phyloP scores from a whole-genome alignment of 2,329 filamentous ascomycete genomes.

The Gliomastix tumulicola region DNA sequence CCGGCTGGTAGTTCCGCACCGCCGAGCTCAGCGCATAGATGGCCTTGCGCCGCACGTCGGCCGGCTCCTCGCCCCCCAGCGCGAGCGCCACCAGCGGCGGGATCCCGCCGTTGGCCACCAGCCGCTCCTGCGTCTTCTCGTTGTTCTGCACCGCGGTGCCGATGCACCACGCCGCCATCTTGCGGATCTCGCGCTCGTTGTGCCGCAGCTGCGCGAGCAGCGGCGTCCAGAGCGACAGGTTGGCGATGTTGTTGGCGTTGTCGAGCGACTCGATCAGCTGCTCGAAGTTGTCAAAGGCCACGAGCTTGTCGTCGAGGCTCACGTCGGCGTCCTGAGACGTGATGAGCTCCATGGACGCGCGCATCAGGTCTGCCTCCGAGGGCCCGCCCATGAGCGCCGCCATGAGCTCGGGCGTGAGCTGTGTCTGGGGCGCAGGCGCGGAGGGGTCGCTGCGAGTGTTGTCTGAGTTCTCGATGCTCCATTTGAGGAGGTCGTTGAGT shows the following conservation, averaged over 20 bases:
- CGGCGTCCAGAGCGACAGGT: conserved; percentile 73
- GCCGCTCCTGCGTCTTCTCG: conserved; percentile 69
- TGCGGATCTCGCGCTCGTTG: conserved; percentile 65
- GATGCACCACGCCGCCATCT: conserved; percentile 89
- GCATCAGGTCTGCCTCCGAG: conserved; percentile 90
- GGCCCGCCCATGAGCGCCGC: conserved; percentile 75
- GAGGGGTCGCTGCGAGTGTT: conserved; percentile 16
- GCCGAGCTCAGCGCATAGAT: conserved; percentile 82
- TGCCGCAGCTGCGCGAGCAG: conserved; percentile 64
- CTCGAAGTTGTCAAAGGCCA: conserved; percentile 92
- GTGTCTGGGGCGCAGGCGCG: conserved; percentile 22
- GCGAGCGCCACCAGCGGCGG: conserved; percentile 61
- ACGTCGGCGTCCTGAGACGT: conserved; percentile 52
- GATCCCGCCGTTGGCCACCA: conserved; percentile 58
- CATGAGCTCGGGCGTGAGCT: conserved; percentile 64
- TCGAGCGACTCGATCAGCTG: conserved; percentile 88
- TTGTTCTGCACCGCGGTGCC: conserved; percentile 98
- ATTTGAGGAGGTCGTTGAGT: conserved; percentile 74
- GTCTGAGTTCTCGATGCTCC: conserved; percentile 53
- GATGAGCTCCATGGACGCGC: conserved; percentile 72
- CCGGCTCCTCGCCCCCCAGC: conserved; percentile 50
- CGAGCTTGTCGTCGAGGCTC: conserved; percentile 67
- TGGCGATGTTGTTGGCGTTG: conserved; percentile 91
- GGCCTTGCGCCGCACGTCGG: conserved; percentile 74
- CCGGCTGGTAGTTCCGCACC: conserved; percentile 83